These are phyloP conservation scores for Cladorrhinum samala DNA, from an alignment of 495 filamentous ascomycete species.

Conservation along the genomic window DNA sequence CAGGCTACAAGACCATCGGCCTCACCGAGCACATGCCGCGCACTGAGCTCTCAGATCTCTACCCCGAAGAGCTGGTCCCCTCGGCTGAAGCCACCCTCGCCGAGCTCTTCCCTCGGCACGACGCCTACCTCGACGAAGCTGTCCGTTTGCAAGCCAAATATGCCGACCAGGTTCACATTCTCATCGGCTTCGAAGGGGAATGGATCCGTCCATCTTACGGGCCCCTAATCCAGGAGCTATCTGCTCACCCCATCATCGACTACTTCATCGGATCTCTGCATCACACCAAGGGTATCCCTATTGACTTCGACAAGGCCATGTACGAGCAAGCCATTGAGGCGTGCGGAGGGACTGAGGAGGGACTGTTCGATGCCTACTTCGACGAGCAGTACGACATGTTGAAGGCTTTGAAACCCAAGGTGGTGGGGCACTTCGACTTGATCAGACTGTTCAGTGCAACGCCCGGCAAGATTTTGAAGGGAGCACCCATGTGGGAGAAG, in stretches of 20 bases:
- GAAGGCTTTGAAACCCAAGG: slow-evolving; percentile 58
- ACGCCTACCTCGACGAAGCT: slow-evolving; percentile 66
- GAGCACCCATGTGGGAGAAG: slow-evolving; percentile 61
- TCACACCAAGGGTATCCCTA: slow-evolving; percentile 77
- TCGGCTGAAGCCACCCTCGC: slow-evolving; percentile 34
- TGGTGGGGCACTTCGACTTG: slow-evolving; percentile 93
- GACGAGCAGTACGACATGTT: slow-evolving; percentile 84
- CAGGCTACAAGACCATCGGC: slow-evolving; percentile 74
- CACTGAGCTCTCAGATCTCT: slow-evolving; percentile 63
- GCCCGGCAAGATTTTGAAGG: slow-evolving; percentile 48
- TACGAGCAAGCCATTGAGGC: slow-evolving; percentile 38
- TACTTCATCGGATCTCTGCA: slow-evolving; percentile 90
- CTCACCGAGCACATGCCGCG: slow-evolving; percentile 98
- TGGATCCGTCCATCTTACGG: slow-evolving; percentile 69
- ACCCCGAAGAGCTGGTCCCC: slow-evolving; percentile 69
- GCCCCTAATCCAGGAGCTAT: slow-evolving; percentile 50
- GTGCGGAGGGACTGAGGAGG: slow-evolving; percentile 52
- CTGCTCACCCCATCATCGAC: slow-evolving; percentile 60
- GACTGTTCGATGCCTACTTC: slow-evolving; percentile 73
- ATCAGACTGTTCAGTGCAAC: slow-evolving; percentile 73
- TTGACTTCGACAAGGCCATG: slow-evolving; percentile 70
- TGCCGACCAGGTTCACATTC: slow-evolving; percentile 62
- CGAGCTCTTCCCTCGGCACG: slow-evolving; percentile 50
- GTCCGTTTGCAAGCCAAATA: slow-evolving; percentile 64
- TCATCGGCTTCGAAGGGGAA: slow-evolving; percentile 89